Evolutionary conservation across 2,329 filamentous ascomycete species (phyloP), one percentile per base, ranked within the genome.

Genomic region (Penicillium paneum): DNA sequence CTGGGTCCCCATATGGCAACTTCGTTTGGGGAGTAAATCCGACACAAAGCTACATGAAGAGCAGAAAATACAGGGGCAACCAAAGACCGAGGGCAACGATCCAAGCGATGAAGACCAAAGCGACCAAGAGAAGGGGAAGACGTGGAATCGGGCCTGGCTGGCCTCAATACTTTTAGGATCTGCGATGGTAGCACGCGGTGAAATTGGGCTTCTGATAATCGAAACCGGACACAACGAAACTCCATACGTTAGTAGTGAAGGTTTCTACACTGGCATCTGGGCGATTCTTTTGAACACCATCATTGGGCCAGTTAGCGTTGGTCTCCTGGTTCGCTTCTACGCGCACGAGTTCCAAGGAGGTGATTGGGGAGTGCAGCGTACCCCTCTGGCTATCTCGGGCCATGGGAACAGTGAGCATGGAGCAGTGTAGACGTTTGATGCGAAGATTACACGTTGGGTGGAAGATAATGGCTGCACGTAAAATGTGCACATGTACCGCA

Each of bases 201-300:
- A 70, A 44, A 70, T 70, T 35, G 67, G 68, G 2, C 63, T 70
- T 3, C 41, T 70, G 31, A 68, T 70, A 21, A 67, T 70, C n/a
- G 67, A 70, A 42, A 64, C 69, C 8, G 68, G 68, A 4, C 64
- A 67, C 21, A 70, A 70, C 8, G 57, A 67, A 34, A 68, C 67
- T 1, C 67, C 70, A 31, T 75, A 77, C 1, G 75, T 80, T 17
- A 74, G 79, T 26, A 55, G 66, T 19, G 64, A 65, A 0, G 64
- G 59, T 0, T 67, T 67, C 28, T 64, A 66, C 31, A 66, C 67
- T 8, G 66, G 58, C 1, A 62, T 70, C 0, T 70, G 68, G 68
- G 68, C 68, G 0, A 70, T 70, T 40, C 55, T 70, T 11, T 54
- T 70, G 2, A 70, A 70, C 38, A 70, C 68, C 2, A 70, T 70